Base-by-base conservation (phyloP, 2,329 filamentous ascomycete genomes). In the Trichoderma gracile region DNA sequence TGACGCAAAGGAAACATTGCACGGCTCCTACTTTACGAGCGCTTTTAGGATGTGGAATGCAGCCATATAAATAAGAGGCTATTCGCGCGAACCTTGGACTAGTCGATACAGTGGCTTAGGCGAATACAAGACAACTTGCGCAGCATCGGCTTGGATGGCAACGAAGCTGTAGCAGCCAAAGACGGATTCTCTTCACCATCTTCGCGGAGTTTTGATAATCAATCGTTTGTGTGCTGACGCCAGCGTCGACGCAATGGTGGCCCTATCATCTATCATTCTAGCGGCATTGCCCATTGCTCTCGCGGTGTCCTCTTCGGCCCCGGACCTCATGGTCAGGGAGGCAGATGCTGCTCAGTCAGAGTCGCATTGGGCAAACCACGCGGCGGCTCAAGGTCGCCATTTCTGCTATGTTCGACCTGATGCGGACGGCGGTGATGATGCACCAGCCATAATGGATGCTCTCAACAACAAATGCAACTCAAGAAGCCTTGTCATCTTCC, bases 401-500 rank as follows among this genome's bases (percentile, higher is more conserved):
- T 62, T 76, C 27, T 72, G 74, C 69, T 65, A 75, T 50, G 47
- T 78, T 43, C 19, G 71, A 38, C 74, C 75, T 1, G 25, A 68
- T 19, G 23, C 38, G 17, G 15, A 70, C 5, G 73, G 70, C 1
- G 70, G 68, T 2, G 75, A 78, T 63, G 74, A 77, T 57, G 74
- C 72, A 5, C 71, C 70, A 1, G 68, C 68, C 12, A 75, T 78
- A 25, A 66, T 71, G n/a, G 53, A 72, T 5, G 73, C 75, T 2
- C 72, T 78, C 59, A 76, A 74, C 50, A 40, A 69, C 5, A 50
- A 70, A 3, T 78, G 76, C 64, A 70, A 71, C 2, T 62, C 52
- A 23, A 71, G 71, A 33, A 70, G 73, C 45, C 67, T 76, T 46
- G 67, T 78, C 27, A 73, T 75, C 43, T 68, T 78, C 21, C 71